Evolutionary conservation across 768 basidiomycete genomes (phyloP).

Genomic region (Pleurotus djamor): DNA sequence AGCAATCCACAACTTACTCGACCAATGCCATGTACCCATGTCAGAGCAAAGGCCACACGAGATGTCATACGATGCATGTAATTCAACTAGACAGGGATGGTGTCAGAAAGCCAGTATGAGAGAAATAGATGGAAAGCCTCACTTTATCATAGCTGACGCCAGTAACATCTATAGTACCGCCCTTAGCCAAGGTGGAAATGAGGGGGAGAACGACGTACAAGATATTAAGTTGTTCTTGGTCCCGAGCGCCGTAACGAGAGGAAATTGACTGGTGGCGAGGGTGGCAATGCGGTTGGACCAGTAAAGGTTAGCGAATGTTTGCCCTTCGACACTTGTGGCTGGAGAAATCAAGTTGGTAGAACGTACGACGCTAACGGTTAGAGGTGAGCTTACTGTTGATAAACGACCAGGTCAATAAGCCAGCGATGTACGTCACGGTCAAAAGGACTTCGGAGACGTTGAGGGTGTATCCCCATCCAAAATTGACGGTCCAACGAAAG

Average conservation of each 20-base stretch:
- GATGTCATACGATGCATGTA: slow-evolving; percentile 8
- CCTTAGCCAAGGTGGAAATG: background rate
- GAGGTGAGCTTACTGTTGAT: background rate
- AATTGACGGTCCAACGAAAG: slow-evolving; percentile 19
- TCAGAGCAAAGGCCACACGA: slow-evolving; percentile 1
- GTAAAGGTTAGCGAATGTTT: slow-evolving; percentile 1
- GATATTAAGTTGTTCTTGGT: slow-evolving; percentile 46
- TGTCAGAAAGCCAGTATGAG: background rate
- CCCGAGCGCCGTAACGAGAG: slow-evolving; percentile 40
- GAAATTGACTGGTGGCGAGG: slow-evolving; percentile 31
- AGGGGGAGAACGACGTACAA: slow-evolving; percentile 5
- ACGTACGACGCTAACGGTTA: background rate
- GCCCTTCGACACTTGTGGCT: slow-evolving; percentile 9
- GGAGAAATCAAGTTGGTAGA: background rate
- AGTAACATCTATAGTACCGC: background rate
- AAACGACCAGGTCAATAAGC: slow-evolving; percentile 5
- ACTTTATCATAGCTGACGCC: slow-evolving; percentile 5
- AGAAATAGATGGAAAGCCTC: background rate
- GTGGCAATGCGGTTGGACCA: slow-evolving; percentile 22
- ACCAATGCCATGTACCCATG: slow-evolving; percentile 4
- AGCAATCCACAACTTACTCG: background rate
- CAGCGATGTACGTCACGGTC: slow-evolving; percentile 1
- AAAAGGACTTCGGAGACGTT: slow-evolving; percentile 24
- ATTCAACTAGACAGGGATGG: background rate
- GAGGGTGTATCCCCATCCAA: slow-evolving; percentile 26